Conservation (phyloP, 1,284 basidiomycete species). For the Cryptococcus jaspeensis region DNA sequence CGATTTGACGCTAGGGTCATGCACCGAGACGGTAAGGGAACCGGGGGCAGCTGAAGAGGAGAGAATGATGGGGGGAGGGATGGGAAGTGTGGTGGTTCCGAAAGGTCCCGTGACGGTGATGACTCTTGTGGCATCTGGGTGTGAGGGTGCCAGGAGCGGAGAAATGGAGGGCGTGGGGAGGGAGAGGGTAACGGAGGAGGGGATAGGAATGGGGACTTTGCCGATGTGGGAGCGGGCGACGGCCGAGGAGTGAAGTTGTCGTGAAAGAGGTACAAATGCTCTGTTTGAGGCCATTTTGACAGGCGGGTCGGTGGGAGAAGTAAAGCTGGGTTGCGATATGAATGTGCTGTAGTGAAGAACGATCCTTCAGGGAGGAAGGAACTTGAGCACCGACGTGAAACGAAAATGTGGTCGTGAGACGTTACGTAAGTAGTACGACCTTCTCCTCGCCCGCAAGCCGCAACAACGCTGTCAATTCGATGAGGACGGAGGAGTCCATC, state of each 20-base stretch:
- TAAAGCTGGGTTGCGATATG: no score
- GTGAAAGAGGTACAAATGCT: background rate
- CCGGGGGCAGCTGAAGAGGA: conserved; percentile 19
- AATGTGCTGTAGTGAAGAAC: no score
- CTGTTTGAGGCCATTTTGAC: background rate
- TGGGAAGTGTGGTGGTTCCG: conserved; percentile 66
- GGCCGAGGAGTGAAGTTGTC: conserved; percentile 33
- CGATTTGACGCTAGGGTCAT: conserved; percentile 67
- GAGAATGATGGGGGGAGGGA: conserved; percentile 63
- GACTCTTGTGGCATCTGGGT: conserved; percentile 25
- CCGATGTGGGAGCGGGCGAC: conserved; percentile 64
- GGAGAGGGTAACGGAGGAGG: conserved; percentile 64
- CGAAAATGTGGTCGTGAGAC: no score
- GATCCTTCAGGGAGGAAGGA: no score
- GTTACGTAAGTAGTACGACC: no score
- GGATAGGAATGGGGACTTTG: conserved; percentile 70
- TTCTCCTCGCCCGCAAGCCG: no score
- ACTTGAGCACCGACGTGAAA: no score
- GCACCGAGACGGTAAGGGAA: conserved; percentile 59
- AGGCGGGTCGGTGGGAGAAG: no score
- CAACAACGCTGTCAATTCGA: no score
- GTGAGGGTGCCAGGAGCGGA: conserved; percentile 23
- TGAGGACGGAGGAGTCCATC: no score
- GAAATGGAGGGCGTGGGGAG: conserved; percentile 41
- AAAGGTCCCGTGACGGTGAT: conserved; percentile 67